phyloP scores from a whole-genome alignment of 2,329 filamentous ascomycete species.

The Monosporascus sp. region DNA sequence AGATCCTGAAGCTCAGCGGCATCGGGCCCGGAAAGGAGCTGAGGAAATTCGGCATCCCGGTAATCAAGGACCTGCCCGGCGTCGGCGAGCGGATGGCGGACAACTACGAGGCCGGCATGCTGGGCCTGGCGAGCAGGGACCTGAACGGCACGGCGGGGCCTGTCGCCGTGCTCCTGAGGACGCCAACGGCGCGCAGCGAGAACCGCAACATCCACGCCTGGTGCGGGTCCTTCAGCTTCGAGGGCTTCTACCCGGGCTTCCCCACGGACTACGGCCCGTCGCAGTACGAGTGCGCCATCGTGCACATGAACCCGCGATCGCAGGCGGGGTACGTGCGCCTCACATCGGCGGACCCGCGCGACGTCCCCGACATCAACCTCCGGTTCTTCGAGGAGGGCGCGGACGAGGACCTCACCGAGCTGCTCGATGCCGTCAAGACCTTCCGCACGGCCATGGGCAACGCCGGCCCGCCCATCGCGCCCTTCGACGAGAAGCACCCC shows the following conservation, averaged over 20 bases:
- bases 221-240: slow-evolving; percentile 24
- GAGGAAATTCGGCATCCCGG: slow-evolving; percentile 35
- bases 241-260: slow-evolving; percentile 26
- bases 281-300: slow-evolving; percentile 32
- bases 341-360: slow-evolving; percentile 54
- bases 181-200: slow-evolving; percentile 19
- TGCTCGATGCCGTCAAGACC: slow-evolving; percentile 29
- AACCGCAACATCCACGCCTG: slow-evolving; percentile 25
- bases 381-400: slow-evolving; percentile 49
- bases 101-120: slow-evolving; percentile 31
- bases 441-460: slow-evolving; percentile 19
- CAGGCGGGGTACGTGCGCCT: slow-evolving; percentile 57
- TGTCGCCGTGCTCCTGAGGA: slow-evolving; percentile 26
- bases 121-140: slow-evolving; percentile 18
- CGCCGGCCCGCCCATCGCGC: slow-evolving; percentile 17
- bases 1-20: slow-evolving; percentile 47
- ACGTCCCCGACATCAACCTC: slow-evolving; percentile 58
- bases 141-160: slow-evolving; percentile 22
- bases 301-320: slow-evolving; percentile 44
- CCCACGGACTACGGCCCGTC: slow-evolving; percentile 25
- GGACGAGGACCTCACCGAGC: slow-evolving; percentile 36
- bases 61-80: slow-evolving; percentile 40
- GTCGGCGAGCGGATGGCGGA: slow-evolving; percentile 48
- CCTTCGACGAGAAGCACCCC: slow-evolving; percentile 23
- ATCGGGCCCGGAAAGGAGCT: slow-evolving; percentile 40